Base-by-base conservation (phyloP, 257 asterid genomes). In the Verbascum thapsus region DNA sequence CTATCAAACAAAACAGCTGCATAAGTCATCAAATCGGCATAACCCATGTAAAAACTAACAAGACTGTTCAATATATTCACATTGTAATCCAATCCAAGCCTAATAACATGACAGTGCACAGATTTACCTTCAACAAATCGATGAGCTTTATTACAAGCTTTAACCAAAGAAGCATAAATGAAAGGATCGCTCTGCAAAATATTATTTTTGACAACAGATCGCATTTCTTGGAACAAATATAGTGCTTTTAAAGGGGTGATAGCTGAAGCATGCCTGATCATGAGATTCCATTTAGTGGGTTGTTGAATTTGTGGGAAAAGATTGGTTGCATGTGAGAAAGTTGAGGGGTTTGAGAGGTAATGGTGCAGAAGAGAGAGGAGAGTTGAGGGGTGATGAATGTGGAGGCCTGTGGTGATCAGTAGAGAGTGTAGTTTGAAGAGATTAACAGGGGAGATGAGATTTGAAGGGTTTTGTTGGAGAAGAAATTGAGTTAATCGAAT, bases 51-150 rank as follows among this genome's bases (percentile, higher is more conserved):
- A 49, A 82, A 72, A 30, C 78, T 65, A 51, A 76, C 62, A 19
- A 82, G 72, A 45, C 85, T 79, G 37, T 82, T 82, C 70, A 64
- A 48, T 35, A 79, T 26, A 61, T 82, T 76, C 72, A 61, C 75
- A 71, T 76, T 73, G 57, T 23, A 42, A 76, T 74, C 76, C 81
- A 73, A 63, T 19, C 85, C 85, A 59, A 72, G 63, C 72, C 79
- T 64, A 69, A 74, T 26, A 40, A 71, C 75, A 53, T 53, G 80
- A 20, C 81, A 64, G 54, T 76, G 88, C 47, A 79, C 42, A 42
- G 88, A 82, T 53, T 82, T 79, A 58, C 88, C 85, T 66, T 68
- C 74, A 15, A n/a, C n/a, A n/a, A n/a, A 38, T 66, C 43, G 71
- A 57, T 15, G 67, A 15, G 68, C 65, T 55, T 66, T 82, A 10